Conservation (phyloP, 2,329 filamentous ascomycete genomes). For the Pseudogymnoascus sp. region DNA sequence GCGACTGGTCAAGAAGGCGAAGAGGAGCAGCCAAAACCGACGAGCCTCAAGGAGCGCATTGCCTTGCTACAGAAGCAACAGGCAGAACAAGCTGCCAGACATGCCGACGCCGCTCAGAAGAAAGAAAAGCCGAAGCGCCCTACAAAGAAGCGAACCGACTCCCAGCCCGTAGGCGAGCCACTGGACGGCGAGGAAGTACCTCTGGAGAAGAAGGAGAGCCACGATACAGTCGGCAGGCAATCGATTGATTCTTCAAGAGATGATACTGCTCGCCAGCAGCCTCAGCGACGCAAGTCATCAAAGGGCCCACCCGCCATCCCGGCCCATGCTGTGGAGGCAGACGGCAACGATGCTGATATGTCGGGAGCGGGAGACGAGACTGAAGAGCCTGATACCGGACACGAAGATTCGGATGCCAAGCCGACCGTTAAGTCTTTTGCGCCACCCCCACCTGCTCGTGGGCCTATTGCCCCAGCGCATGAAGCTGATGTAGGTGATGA, state of each 20-base stretch:
- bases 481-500: slow-evolving; percentile 39
- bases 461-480: slow-evolving; percentile 32
- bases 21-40: slow-evolving; percentile 82
- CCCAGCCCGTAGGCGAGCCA: slow-evolving; percentile 32
- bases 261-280: slow-evolving; percentile 33
- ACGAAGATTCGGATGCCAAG: slow-evolving; percentile 65
- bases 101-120: slow-evolving; percentile 68
- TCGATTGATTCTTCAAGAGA: slow-evolving; percentile 42
- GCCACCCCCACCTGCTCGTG: slow-evolving; percentile 31
- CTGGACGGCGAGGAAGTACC: slow-evolving; percentile 29
- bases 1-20: slow-evolving; percentile 40
- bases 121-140: slow-evolving; percentile 83
- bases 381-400: slow-evolving; percentile 55
- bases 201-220: slow-evolving; percentile 40
- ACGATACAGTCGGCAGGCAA: slow-evolving; percentile 39
- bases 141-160: slow-evolving; percentile 56
- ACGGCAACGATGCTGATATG: slow-evolving; percentile 59
- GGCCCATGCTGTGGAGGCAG: slow-evolving; percentile 25
- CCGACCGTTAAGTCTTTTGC: slow-evolving; percentile 17
- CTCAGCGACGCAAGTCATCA: slow-evolving; percentile 46
- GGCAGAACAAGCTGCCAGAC: slow-evolving; percentile 74
- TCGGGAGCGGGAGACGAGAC: slow-evolving; percentile 57
- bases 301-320: slow-evolving; percentile 31
- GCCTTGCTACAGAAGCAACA: slow-evolving; percentile 91
- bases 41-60: slow-evolving; percentile 90